Evolutionary conservation across 2,329 filamentous ascomycete genomes (phyloP), one percentile per base, ranked within the genome.

Genomic region (Aspergillus sergii): DNA sequence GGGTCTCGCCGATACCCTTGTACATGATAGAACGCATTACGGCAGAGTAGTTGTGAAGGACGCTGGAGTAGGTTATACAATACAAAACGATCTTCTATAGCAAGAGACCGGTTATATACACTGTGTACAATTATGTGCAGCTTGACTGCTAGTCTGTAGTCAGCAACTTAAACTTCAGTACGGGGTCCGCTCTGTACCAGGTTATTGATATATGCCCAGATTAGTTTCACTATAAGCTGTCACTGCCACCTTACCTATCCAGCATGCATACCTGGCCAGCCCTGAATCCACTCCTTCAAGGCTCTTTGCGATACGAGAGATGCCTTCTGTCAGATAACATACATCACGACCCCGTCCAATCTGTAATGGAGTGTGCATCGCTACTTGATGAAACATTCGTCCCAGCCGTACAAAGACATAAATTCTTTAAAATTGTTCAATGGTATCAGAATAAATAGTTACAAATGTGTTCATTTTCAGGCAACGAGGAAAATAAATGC

Each of bases 1-100:
- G 60, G 61, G 55, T 61, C 60, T 67, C 59, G 57, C 59, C 59
- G 59, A 67, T 68, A 68, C 66, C 66, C 66, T 64, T 68, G 59
- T 66, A 66, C 54, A 68, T 62, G 59, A 62, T 62, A 59, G 60
- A 62, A 53, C n/a, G 57, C 57, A 48, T 48, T 59, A 46, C 51
- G 58, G 39, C 36, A 56, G 41, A 48, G 51, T 60, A 60, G 58
- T 45, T 55, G 51, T n/a, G 51, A 55, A 55, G 32, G 51, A 55
- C 51, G 51, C 11, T 55, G 36, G 21, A 21, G 41, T 55, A 39
- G 32, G 32, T 39, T 55, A 55, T 55, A 55, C 51, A 55, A 55
- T 55, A 39, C 32, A 55, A 32, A 36, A 36, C 51, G 51, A 30
- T 54, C 51, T n/a, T 54, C 23, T 54, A 54, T 32, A 21, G 28